Percentiles rank a stretch among this genome's conserved stretches.
Evolutionary conservation across 2,329 filamentous ascomycete species (phyloP).

Genomic region (Helminthosporium solani): DNA sequence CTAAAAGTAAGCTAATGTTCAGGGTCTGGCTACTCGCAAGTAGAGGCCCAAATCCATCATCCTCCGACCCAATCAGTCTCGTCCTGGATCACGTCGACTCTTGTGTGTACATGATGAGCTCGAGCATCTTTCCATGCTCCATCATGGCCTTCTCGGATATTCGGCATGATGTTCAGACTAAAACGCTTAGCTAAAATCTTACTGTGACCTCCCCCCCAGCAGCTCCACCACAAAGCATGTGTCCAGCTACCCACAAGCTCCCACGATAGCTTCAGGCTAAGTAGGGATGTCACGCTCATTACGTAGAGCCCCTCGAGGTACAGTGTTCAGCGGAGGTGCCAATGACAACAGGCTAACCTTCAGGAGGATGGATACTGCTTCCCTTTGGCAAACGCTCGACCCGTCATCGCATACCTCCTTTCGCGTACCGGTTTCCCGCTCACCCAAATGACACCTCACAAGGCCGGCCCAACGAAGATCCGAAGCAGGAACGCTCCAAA

Average conservation of each 20-base stretch:
- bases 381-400: constrained; percentile 24
- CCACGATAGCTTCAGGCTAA: constrained; percentile 1
- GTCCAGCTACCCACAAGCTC: not conserved
- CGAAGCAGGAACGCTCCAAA: constrained; percentile 27
- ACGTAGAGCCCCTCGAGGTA: constrained; percentile 22
- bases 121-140: too few relatives aligned
- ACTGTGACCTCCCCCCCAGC: not conserved
- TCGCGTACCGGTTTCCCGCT: constrained; percentile 14
- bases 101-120: too few relatives aligned
- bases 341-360: constrained; percentile 7
- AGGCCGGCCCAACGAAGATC: not conserved
- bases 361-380: constrained; percentile 31
- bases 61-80: too few relatives aligned
- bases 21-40: not conserved
- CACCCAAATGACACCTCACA: not conserved
- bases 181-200: constrained; percentile 3
- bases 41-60: too few relatives aligned
- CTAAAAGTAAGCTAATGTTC: not conserved
- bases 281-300: constrained; percentile 27
- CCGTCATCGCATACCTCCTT: constrained; percentile 14
- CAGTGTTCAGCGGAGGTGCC: not conserved
- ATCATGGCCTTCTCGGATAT: not conserved
- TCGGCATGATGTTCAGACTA: not conserved
- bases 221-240: not conserved
- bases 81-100: too few relatives aligned